Evolutionary conservation across 2,329 filamentous ascomycete species (phyloP).

Genomic region (Pseudocercospora fijiensis): DNA sequence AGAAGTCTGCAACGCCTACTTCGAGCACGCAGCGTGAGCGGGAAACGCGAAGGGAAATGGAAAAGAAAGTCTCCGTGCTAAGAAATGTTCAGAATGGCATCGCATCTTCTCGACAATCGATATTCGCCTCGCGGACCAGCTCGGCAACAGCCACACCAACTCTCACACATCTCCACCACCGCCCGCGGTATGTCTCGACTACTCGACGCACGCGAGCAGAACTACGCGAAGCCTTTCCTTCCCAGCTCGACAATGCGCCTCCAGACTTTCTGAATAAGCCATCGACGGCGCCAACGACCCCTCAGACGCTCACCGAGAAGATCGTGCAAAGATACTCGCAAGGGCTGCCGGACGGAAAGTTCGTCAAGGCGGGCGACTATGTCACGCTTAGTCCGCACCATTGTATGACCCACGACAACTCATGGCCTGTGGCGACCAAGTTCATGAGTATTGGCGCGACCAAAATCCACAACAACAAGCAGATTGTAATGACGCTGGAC

Average conservation of each 20-base stretch:
- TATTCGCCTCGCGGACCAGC: neutral
- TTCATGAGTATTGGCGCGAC: conserved; percentile 81
- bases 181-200: conserved; percentile 32
- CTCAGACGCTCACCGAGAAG: conserved; percentile 88
- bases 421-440: conserved; percentile 71
- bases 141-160: neutral
- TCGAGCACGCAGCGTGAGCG: conserved; percentile 26
- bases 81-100: conserved; percentile 10
- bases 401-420: conserved; percentile 87
- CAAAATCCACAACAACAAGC: conserved; percentile 66
- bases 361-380: conserved; percentile 78
- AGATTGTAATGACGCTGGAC: conserved; percentile 81
- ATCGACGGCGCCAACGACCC: conserved; percentile 46
- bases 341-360: conserved; percentile 72
- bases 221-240: conserved; percentile 59
- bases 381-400: conserved; percentile 69
- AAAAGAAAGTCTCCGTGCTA: neutral
- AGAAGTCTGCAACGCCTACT: conserved; percentile 25
- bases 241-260: conserved; percentile 62
- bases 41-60: neutral
- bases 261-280: conserved; percentile 71
- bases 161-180: conserved; percentile 26
- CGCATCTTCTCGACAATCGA: conserved; percentile 13
- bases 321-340: conserved; percentile 81
- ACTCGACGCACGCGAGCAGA: conserved; percentile 29